Percentiles rank a stretch among this genome's conserved stretches.
These are phyloP conservation scores for Eucalyptus rudis DNA, from an alignment of 345 rosid genomes.

Conservation along the genomic window DNA sequence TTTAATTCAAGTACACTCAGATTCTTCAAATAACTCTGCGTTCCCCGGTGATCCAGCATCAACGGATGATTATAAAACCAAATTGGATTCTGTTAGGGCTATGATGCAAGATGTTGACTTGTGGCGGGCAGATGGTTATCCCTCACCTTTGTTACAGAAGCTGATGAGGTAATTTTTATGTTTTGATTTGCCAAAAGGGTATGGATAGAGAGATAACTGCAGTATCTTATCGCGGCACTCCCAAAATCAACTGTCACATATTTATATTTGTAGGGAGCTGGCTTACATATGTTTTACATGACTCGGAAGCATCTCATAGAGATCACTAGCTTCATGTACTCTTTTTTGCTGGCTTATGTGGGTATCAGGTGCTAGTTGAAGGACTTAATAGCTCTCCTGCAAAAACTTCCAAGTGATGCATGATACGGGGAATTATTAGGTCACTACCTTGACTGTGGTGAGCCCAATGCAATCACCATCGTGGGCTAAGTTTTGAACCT, in stretches of 20 bases:
- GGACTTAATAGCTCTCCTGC: no score
- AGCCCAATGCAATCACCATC: neutral
- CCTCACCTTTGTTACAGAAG: constrained; percentile 50
- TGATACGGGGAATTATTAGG: neutral
- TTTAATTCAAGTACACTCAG: no score
- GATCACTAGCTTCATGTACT: no score
- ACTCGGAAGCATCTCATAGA: neutral
- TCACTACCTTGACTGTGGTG: neutral
- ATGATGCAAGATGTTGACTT: constrained; percentile 17
- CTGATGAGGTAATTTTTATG: constrained; percentile 53
- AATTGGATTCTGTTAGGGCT: constrained; percentile 24
- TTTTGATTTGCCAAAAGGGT: neutral
- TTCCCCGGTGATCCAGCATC: neutral
- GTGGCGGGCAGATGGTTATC: constrained; percentile 67
- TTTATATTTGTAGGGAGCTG: no score
- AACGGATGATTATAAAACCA: constrained; percentile 3
- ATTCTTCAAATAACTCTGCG: no score
- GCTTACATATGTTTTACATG: neutral
- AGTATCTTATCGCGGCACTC: neutral
- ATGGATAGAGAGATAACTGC: neutral
- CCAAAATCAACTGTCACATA: no score
- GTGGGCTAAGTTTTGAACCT: neutral
- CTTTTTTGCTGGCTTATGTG: no score
- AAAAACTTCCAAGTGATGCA: neutral
- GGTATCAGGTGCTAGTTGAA: no score